Percentiles rank a stretch among this genome's conserved stretches.
phyloP scores from a whole-genome alignment of 2,329 filamentous ascomycete genomes.

The Tetracladium maxilliforme region DNA sequence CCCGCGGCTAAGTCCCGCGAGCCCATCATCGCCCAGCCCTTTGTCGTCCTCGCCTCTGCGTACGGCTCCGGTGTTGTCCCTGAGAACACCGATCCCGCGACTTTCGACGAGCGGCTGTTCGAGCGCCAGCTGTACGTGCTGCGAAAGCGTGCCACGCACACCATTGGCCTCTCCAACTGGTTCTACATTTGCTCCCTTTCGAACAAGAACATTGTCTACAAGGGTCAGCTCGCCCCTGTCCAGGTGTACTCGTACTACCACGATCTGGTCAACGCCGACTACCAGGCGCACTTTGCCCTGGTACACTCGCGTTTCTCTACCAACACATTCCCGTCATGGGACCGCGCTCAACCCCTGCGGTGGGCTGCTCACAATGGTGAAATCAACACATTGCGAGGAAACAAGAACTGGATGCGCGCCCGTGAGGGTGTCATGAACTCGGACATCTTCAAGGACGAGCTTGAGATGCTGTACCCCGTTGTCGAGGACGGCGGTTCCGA shows the following conservation, averaged over 20 bases:
- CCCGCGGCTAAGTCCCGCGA: conserved; percentile 88
- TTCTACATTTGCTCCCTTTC: conserved; percentile 91
- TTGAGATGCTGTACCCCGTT: conserved; percentile 82
- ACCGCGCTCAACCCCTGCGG: conserved; percentile 86
- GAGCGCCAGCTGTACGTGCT: conserved; percentile 90
- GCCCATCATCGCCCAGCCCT: conserved; percentile 89
- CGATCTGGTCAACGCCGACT: conserved; percentile 91
- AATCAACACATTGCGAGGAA: conserved; percentile 92
- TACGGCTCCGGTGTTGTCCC: conserved; percentile 75
- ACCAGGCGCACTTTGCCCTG: conserved; percentile 90
- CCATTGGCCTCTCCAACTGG: conserved; percentile 93
- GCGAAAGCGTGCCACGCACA: conserved; percentile 87
- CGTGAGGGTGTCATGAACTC: conserved; percentile 92
- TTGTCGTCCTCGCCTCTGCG: conserved; percentile 73
- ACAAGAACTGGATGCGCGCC: conserved; percentile 99
- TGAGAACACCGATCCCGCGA: conserved; percentile 60
- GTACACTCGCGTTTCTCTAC: conserved; percentile 97
- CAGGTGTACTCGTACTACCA: conserved; percentile 99
- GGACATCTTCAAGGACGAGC: conserved; percentile 79
- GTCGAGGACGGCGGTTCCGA: conserved; percentile 95
- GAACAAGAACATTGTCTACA: conserved; percentile 99
- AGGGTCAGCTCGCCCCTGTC: conserved; percentile 84
- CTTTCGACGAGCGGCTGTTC: conserved; percentile 75
- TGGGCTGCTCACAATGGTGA: conserved; percentile 99
- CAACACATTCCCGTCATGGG: conserved; percentile 97